Evolutionary conservation across 208 protist species (phyloP), one percentile per base, ranked within the genome.

Genomic region (Leishmania martiniquensis): DNA sequence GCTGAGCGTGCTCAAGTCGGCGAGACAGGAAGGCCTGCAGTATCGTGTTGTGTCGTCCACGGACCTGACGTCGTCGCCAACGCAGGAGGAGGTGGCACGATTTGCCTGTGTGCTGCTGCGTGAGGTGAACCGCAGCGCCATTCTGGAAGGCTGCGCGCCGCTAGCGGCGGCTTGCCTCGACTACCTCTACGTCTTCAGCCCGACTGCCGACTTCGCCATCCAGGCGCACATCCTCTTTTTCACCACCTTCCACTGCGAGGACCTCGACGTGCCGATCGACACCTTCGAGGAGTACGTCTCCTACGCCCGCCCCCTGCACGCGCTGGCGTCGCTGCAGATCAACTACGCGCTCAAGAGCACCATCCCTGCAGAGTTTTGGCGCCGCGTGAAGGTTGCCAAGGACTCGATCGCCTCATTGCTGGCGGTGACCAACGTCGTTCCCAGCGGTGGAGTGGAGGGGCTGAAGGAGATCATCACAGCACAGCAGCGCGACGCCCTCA

Each of bases 281-380:
- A 93, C 90, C 39, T 87, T 97, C 15, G 91, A 95, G 69, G 91
- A 97, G 81, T 97, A 96, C 82, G 91, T 95, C 44, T 85, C 89
- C 63, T 94, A 90, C 82, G 87, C 89, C 42, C 87, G 93, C 7
- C 92, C 93, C 3, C 85, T 97, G 70, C 89, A 95, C 78, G 87
- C 87, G 39, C 80, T 95, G 57, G 91, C 91, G 34, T 80, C 86
- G 25, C 85, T 94, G 76, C 86, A 93, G 69, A 89, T 96, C 42
- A 93, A 97, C 81, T 93, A 90, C 78, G 93, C 93, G 7, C 86
- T 97, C 12, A 92, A 93, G 82, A 93, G 88, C 79, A 81, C 90
- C 59, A 91, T 94, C 52, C 71, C 91, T 13, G 80, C 77, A 2
- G 84, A 94, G 75, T 97, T 96, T 76, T 97, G 93, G 92, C 89